phyloP scores from a whole-genome alignment of 345 rosid genomes.

The Raphanus sativus region DNA sequence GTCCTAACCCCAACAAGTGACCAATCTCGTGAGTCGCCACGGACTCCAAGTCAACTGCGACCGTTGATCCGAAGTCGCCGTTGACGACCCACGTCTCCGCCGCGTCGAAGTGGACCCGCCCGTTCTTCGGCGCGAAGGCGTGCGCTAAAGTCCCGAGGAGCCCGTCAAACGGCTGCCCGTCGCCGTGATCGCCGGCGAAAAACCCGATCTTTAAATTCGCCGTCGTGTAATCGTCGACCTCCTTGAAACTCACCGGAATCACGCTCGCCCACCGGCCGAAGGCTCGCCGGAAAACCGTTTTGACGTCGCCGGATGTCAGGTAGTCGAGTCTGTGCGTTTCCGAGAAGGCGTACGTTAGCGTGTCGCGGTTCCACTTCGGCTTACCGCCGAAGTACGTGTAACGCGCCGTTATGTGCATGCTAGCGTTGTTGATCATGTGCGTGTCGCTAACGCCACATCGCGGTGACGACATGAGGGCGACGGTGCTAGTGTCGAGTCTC shows the following conservation, averaged over 20 bases:
- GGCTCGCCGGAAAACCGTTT: slow-evolving; percentile 52
- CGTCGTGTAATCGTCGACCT: slow-evolving; percentile 39
- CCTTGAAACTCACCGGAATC: slow-evolving; percentile 68
- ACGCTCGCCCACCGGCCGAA: slow-evolving; percentile 75
- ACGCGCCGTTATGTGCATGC: slow-evolving; percentile 45
- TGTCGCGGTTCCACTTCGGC: slow-evolving; percentile 62
- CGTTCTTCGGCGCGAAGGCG: slow-evolving; percentile 85
- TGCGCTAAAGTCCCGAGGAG: slow-evolving; percentile 80
- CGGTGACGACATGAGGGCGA: slow-evolving; percentile 60
- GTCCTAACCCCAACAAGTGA: slow-evolving; percentile 81
- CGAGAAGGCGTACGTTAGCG: slow-evolving; percentile 69
- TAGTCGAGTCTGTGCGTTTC: slow-evolving; percentile 50
- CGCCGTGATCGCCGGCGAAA: slow-evolving; percentile 67
- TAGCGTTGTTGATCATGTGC: neutral
- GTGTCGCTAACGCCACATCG: slow-evolving; percentile 77
- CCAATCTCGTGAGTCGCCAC: slow-evolving; percentile 98
- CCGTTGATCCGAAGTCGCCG: slow-evolving; percentile 45
- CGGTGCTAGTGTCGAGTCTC: slow-evolving; percentile 60
- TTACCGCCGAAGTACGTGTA: slow-evolving; percentile 66
- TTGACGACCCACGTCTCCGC: slow-evolving; percentile 79
- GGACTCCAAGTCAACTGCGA: slow-evolving; percentile 84
- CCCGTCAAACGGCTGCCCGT: slow-evolving; percentile 87
- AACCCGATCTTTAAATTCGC: slow-evolving; percentile 78
- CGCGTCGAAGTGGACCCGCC: slow-evolving; percentile 77
- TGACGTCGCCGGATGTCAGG: slow-evolving; percentile 46